A percentile compares a stretch with the other conserved stretches of the same genome.
Evolutionary conservation across 441 rosid species (phyloP).

Genomic region (Manihot esculenta): DNA sequence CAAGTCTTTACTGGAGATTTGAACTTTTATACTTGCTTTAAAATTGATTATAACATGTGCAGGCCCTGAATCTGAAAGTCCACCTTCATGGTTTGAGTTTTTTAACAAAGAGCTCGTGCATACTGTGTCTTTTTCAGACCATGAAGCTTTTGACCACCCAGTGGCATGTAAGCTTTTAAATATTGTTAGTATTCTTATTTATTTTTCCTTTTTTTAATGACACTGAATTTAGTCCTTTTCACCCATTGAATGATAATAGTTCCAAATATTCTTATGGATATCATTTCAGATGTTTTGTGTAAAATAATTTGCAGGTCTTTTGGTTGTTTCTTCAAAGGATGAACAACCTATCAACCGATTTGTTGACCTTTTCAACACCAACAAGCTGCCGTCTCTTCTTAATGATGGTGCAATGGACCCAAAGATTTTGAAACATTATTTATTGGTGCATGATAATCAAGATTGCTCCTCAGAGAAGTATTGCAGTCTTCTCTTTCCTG

Average conservation of each 20-base stretch:
- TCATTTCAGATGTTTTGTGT: slow-evolving; percentile 9
- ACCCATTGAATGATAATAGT: background rate
- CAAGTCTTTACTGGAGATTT: slow-evolving; percentile 14
- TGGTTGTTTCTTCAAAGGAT: slow-evolving; percentile 92
- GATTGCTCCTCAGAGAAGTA: slow-evolving; percentile 83
- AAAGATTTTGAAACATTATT: slow-evolving; percentile 78
- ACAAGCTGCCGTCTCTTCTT: slow-evolving; percentile 78
- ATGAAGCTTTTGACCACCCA: slow-evolving; percentile 98
- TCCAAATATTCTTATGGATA: background rate
- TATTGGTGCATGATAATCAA: slow-evolving; percentile 93
- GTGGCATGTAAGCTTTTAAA: slow-evolving; percentile 81
- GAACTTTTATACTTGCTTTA: slow-evolving; percentile 21
- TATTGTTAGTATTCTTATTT: slow-evolving; percentile 23
- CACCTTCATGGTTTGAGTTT: slow-evolving; percentile 88
- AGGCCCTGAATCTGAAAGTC: slow-evolving; percentile 73
- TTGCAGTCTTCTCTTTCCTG: slow-evolving; percentile 21
- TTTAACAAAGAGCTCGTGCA: slow-evolving; percentile 78
- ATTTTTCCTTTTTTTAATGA: slow-evolving; percentile 14
- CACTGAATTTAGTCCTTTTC: slow-evolving; percentile 18
- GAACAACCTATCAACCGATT: slow-evolving; percentile 80
- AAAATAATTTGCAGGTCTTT: slow-evolving; percentile 70
- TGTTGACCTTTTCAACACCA: slow-evolving; percentile 81
- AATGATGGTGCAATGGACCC: slow-evolving; percentile 97
- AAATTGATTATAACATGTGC: slow-evolving; percentile 27
- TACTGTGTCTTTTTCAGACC: slow-evolving; percentile 79